These are phyloP conservation scores for Fusarium dimerum DNA, from an alignment of 2,329 filamentous ascomycete species.

Conservation along the genomic window DNA sequence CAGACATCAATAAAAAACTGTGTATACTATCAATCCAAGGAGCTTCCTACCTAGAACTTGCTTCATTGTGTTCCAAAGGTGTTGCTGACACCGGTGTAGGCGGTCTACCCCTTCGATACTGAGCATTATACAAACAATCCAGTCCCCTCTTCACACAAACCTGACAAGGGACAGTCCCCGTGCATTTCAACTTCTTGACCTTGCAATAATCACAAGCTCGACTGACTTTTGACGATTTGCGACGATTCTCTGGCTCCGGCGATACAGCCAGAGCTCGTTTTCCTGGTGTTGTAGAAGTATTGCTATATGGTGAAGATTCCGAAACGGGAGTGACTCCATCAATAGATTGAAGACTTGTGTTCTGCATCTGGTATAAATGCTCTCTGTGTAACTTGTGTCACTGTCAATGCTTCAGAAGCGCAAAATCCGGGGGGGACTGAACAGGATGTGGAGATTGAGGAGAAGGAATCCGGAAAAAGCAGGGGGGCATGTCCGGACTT, in stretches of 20 bases:
- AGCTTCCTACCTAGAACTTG: too few species aligned
- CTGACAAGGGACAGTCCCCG: slow-evolving; percentile 38
- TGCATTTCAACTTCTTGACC: slow-evolving; percentile 39
- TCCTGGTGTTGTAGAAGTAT: background rate
- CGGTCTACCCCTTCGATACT: slow-evolving; percentile 38
- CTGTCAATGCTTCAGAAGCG: background rate
- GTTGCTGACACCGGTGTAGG: slow-evolving; percentile 34
- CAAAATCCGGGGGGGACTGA: too few species aligned
- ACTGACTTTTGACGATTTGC: slow-evolving; percentile 34
- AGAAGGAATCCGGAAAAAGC: too few species aligned
- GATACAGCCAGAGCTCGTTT: slow-evolving; percentile 12
- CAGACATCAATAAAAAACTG: background rate
- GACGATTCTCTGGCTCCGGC: slow-evolving; percentile 18
- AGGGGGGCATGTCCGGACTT: too few species aligned
- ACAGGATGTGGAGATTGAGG: too few species aligned
- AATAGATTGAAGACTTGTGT: background rate
- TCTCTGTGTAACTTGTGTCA: background rate
- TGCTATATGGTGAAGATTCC: slow-evolving; percentile 11
- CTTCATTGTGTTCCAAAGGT: background rate
- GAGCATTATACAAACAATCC: slow-evolving; percentile 37
- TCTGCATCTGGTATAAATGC: background rate
- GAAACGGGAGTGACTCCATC: slow-evolving; percentile 16
- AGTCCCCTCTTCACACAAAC: slow-evolving; percentile 31
- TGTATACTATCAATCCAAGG: background rate
- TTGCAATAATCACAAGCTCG: slow-evolving; percentile 43